phyloP scores from a whole-genome alignment of 441 rosid genomes.

The Pelargonium cotyledonis region DNA sequence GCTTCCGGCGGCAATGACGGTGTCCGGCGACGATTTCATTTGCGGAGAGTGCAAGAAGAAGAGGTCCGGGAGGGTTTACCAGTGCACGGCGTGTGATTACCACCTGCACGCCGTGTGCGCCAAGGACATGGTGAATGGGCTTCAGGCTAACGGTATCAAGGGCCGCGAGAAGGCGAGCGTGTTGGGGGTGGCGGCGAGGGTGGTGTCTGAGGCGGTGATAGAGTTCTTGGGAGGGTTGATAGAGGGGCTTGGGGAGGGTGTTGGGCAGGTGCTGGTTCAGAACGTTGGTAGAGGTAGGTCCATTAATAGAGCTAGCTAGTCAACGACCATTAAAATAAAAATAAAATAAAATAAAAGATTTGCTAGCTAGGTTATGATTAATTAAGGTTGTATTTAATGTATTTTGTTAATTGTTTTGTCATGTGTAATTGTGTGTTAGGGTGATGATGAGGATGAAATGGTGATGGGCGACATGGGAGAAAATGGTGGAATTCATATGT shows the following conservation, averaged over 20 bases:
- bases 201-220: constrained; percentile 57
- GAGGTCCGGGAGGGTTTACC: constrained; percentile 57
- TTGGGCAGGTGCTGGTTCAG: constrained; percentile 60
- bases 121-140: constrained; percentile 67
- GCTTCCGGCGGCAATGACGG: constrained; percentile 38
- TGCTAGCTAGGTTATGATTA: too few species aligned
- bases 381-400: too few species aligned
- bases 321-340: too few species aligned
- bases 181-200: constrained; percentile 50
- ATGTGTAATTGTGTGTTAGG: too few species aligned
- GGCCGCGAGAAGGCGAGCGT: constrained; percentile 39
- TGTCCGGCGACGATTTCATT: constrained; percentile 18
- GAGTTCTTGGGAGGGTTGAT: constrained; percentile 70
- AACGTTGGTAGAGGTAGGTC: constrained; percentile 35
- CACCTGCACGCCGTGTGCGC: constrained; percentile 78
- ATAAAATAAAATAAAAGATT: too few species aligned
- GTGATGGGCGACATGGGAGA: too few species aligned
- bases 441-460: too few species aligned
- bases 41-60: constrained; percentile 69
- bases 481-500: too few species aligned
- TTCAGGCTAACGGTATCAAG: constrained; percentile 49
- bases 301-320: too few species aligned
- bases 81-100: constrained; percentile 66
- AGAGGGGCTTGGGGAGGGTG: constrained; percentile 84
- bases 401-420: too few species aligned